These are phyloP conservation scores for Clarkia xantiana DNA, from an alignment of 345 rosid genomes.

Conservation along the genomic window DNA sequence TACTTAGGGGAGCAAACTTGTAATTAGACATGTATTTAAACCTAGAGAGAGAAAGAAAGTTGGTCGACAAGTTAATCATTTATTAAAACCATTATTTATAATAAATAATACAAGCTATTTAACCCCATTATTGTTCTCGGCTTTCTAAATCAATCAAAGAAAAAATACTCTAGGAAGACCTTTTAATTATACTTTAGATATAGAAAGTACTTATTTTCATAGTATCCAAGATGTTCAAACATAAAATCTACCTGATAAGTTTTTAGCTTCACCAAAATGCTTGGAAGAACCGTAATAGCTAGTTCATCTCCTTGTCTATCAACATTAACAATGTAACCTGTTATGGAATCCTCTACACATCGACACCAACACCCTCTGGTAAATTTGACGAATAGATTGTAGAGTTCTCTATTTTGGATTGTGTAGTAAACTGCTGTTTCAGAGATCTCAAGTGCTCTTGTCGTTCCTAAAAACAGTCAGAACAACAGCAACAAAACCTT, in stretches of 20 bases:
- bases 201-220: too few species aligned
- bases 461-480: slow-evolving; percentile 58
- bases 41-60: too few species aligned
- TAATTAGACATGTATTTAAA: too few species aligned
- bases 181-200: too few species aligned
- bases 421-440: slow-evolving; percentile 52
- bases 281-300: slow-evolving; percentile 72
- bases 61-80: too few species aligned
- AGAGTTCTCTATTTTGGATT: slow-evolving; percentile 37
- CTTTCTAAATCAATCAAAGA: too few species aligned
- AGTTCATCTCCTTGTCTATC: slow-evolving; percentile 92
- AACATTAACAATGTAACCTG: slow-evolving; percentile 91
- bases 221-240: not conserved
- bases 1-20: too few species aligned
- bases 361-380: slow-evolving; percentile 47
- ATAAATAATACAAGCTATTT: too few species aligned
- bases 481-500: slow-evolving; percentile 12
- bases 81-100: too few species aligned
- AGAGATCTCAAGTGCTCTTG: slow-evolving; percentile 88
- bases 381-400: slow-evolving; percentile 27
- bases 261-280: slow-evolving; percentile 81
- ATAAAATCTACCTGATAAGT: slow-evolving; percentile 68
- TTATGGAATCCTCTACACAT: slow-evolving; percentile 68
- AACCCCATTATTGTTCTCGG: too few species aligned
- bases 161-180: too few species aligned